Percentiles rank a stretch among this genome's conserved stretches.
Conservation (phyloP, 2,329 filamentous ascomycete species). For the Camillea tinctor region DNA sequence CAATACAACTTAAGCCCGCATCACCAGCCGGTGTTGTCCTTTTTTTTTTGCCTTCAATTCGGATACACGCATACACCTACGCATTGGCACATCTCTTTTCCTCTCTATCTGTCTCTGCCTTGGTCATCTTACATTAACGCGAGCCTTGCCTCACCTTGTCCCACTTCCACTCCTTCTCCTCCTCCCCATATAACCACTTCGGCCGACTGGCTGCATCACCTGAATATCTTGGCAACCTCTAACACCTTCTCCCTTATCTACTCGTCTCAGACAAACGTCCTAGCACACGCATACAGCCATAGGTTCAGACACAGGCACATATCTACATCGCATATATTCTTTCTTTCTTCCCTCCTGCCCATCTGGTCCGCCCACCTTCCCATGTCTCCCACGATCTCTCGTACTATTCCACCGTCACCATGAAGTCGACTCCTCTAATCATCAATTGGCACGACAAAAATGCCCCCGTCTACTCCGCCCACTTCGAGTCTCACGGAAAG, state of each 20-base stretch:
- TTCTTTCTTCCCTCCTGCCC: constrained; percentile 6
- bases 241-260: not conserved
- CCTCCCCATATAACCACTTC: not conserved
- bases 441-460: constrained; percentile 99
- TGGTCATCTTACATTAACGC: not conserved
- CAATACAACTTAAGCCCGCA: not conserved
- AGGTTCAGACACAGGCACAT: not conserved
- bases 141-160: not conserved
- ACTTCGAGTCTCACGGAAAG: constrained; percentile 92
- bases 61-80: not conserved
- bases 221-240: not conserved
- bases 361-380: not conserved
- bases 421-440: constrained; percentile 96
- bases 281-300: too few relatives aligned
- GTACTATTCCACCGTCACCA: constrained; percentile 47
- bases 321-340: not conserved
- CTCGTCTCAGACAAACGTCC: not conserved
- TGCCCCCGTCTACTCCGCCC: constrained; percentile 92
- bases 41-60: not conserved
- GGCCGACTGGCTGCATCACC: not conserved
- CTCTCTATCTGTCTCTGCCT: not conserved
- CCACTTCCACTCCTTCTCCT: not conserved
- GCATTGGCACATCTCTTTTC: not conserved
- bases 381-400: constrained; percentile 23
- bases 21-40: not conserved